phyloP scores from a whole-genome alignment of 345 rosid species.

The Gossypium longicalyx region DNA sequence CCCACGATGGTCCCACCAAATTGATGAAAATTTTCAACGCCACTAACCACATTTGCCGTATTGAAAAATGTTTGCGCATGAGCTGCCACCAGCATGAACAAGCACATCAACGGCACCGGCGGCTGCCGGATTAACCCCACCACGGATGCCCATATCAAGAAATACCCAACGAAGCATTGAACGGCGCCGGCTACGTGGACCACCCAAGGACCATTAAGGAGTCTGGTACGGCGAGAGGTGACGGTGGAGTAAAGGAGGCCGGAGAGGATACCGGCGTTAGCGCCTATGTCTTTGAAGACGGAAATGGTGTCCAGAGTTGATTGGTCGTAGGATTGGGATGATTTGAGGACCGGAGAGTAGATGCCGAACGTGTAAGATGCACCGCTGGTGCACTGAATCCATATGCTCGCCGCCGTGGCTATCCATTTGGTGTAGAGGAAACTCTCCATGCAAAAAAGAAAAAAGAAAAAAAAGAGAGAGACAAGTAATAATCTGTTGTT shows the following conservation, averaged over 20 bases:
- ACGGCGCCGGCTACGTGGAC: slow-evolving; percentile 62
- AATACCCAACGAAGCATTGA: slow-evolving; percentile 69
- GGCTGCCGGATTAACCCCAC: slow-evolving; percentile 56
- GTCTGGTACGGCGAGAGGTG: slow-evolving; percentile 23
- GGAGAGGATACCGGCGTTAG: slow-evolving; percentile 73
- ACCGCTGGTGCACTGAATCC: slow-evolving; percentile 77
- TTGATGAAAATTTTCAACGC: slow-evolving; percentile 58
- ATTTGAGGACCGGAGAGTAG: slow-evolving; percentile 71
- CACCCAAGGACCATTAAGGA: slow-evolving; percentile 59
- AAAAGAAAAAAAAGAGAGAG: neutral
- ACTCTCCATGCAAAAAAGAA: neutral
- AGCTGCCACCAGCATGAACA: slow-evolving; percentile 62
- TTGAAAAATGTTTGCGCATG: slow-evolving; percentile 73
- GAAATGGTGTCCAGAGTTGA: slow-evolving; percentile 94
- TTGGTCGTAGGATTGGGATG: slow-evolving; percentile 74
- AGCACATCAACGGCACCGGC: slow-evolving; percentile 68
- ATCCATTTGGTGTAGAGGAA: slow-evolving; percentile 49
- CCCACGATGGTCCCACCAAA: slow-evolving; percentile 89
- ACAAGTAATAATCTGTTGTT: neutral
- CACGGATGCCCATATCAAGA: slow-evolving; percentile 80
- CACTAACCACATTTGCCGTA: slow-evolving; percentile 71
- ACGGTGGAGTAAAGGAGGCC: slow-evolving; percentile 68
- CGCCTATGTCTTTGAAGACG: slow-evolving; percentile 94
- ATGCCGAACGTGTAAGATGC: slow-evolving; percentile 72
- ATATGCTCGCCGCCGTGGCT: slow-evolving; percentile 74